These are phyloP conservation scores for Neurospora africana DNA, from an alignment of 495 filamentous ascomycete species.

Conservation along the genomic window DNA sequence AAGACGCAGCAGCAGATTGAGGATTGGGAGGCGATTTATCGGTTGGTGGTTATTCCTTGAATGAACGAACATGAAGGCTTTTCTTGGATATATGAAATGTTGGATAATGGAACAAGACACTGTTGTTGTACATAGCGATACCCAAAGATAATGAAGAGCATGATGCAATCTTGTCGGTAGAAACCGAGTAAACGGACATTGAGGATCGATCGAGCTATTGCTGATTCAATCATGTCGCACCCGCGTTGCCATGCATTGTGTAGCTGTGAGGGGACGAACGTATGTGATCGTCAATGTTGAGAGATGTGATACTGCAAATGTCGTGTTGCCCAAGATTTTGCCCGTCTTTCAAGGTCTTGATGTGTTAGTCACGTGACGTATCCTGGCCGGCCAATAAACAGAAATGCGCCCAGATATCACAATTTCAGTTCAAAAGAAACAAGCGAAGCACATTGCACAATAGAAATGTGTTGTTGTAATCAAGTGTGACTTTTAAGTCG, in stretches of 20 bases:
- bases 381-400: background rate
- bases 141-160: background rate
- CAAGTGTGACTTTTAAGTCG: background rate
- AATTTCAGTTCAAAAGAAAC: background rate
- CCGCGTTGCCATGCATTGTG: background rate
- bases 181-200: background rate
- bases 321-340: background rate
- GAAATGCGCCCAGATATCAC: background rate
- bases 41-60: background rate
- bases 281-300: background rate
- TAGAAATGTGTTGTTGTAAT: background rate
- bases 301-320: background rate
- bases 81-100: too few relatives aligned
- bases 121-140: background rate
- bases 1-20: background rate
- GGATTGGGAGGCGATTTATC: background rate
- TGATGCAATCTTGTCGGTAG: background rate
- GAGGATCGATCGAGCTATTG: too few relatives aligned
- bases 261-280: background rate
- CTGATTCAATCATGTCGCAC: background rate
- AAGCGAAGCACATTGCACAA: background rate
- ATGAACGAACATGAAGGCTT: background rate
- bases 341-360: background rate
- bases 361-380: background rate
- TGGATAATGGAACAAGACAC: too few relatives aligned